Percentiles rank a stretch among this genome's conserved stretches.
Evolutionary conservation across 352 stramenopile genomes (phyloP).

Genomic region (Pythium oligandrum): DNA sequence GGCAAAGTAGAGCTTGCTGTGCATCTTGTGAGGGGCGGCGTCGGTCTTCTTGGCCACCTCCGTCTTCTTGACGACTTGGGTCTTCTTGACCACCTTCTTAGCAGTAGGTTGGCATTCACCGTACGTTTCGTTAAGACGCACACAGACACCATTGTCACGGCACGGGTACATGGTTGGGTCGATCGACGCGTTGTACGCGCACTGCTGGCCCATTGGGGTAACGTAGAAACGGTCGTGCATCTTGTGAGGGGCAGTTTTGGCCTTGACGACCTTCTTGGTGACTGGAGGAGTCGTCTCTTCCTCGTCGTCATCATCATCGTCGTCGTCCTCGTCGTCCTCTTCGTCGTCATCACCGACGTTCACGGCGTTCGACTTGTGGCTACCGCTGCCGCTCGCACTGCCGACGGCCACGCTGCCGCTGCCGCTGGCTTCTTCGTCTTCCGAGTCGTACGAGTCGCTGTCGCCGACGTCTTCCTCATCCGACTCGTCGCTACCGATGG

Average conservation of each 20-base stretch:
- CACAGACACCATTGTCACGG: constrained; percentile 28
- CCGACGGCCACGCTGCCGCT: constrained; percentile 1
- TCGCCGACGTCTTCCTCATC: neutral
- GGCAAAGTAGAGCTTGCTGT: too few species aligned
- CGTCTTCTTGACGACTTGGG: neutral
- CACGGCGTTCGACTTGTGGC: neutral
- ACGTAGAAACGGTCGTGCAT: too few species aligned
- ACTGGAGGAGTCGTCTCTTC: neutral
- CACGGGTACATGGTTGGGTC: too few species aligned
- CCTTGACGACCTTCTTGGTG: neutral
- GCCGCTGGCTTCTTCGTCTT: neutral
- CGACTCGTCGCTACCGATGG: constrained; percentile 2
- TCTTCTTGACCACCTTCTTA: constrained; percentile 3
- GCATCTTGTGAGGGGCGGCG: too few species aligned
- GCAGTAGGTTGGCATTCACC: constrained; percentile 30
- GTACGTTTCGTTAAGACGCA: constrained; percentile 52
- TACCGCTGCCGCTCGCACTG: neutral
- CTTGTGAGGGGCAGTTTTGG: too few species aligned
- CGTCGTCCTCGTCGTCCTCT: constrained; percentile 3
- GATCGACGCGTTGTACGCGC: too few species aligned
- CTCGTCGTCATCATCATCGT: constrained; percentile 1
- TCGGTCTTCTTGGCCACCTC: neutral
- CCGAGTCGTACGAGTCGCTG: too few species aligned
- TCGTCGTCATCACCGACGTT: constrained; percentile 1
- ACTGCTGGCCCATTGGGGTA: too few species aligned